Evolutionary conservation across 2,329 filamentous ascomycete species (phyloP), one percentile per base, ranked within the genome.

Genomic region (Colletotrichum sublineola): DNA sequence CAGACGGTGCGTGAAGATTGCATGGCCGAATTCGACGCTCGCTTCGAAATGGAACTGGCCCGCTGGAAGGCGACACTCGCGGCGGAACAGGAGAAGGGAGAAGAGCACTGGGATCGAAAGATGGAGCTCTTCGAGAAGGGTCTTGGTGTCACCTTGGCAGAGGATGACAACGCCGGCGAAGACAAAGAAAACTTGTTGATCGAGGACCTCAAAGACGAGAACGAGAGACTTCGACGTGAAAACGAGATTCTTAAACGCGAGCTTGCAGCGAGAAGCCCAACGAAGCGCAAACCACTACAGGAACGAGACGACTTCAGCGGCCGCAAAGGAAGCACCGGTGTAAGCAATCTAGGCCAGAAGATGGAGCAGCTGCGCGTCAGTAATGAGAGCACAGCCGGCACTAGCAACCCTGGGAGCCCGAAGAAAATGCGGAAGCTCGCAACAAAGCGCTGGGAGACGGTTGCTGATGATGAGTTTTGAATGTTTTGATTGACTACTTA

Each of bases 101-200:
- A 97, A 73, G 93, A 94, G 79, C 94, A 97, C 81, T 89, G 96
- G 79, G 95, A 98, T 80, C 90, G 90, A 75, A 99, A 99, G 83
- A 88, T 97, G 9, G 96, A 89, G 72, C 84, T 90, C 0, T 84
- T 90, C 56, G 88, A 89, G 79, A 84, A 86, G 2, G 81, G 86
- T 2, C 81, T 89, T 29, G 81, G 81, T 6, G 74, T 80, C 31
- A 68, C 77, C 0, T 67, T 78, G 62, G 77, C 78, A 46, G 77
- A 75, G n/a, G 85, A 86, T 42, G 85, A 87, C 1, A 79, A 79
- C 11, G 83, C 82, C 12, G 82, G 86, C 14, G 83, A 86, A 9
- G 83, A 90, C 74, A 92, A 93, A 76, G 89, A 92, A 78, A 92
- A 92, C 56, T 82, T 88, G 2, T 80, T 89, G 2, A 84, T 91